Evolutionary conservation across 1,284 basidiomycete genomes (phyloP), one percentile per base, ranked within the genome.

Genomic region (Schizopora paradoxa): DNA sequence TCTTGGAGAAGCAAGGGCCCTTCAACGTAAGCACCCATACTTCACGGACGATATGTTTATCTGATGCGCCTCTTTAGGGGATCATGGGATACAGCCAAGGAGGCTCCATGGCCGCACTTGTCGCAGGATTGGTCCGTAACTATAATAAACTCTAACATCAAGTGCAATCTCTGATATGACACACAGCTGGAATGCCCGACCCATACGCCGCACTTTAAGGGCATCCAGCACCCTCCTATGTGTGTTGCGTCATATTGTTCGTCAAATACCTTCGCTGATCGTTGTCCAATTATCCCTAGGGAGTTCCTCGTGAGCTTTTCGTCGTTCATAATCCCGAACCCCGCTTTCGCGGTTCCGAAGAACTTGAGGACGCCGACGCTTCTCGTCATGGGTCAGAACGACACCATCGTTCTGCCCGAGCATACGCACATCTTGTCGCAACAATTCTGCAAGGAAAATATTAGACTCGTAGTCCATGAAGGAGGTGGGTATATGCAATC

Each of bases 41-140:
- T 22, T 35, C 18, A 19, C 33, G 5, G 18, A 13, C n/a, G 10
- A 16, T 10, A 14, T 14, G 33, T 16, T 14, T 10, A 35, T 14
- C 2, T 14, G 5, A 13, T 14, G 6, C 7, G 18, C 22, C 3
- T 14, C 22, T 22, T 2, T 14, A 35, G 33, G 33, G 33, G 6
- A 35, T 35, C 18, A 5, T 35, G 33, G 33, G 33, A 5, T 35
- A 19, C 33, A 35, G 33, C 22, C 33, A 35, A 35, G 33, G 33
- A 19, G 33, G 33, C 14, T 16, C 33, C 7, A 16, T 35, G 33
- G 33, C 33, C 3, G 22, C 33, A 16, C 14, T 35, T 3, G 14
- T 35, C 14, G 33, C 33, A 35, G 33, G 33, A 35, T 22, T 35
- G 33, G 33, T 35, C 18, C 33, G 33, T 22, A 35, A 13, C 6